Percentiles rank a stretch among this genome's conserved stretches.
phyloP scores from a whole-genome alignment of 495 filamentous ascomycete genomes.

The Trypethelium eluteriae region DNA sequence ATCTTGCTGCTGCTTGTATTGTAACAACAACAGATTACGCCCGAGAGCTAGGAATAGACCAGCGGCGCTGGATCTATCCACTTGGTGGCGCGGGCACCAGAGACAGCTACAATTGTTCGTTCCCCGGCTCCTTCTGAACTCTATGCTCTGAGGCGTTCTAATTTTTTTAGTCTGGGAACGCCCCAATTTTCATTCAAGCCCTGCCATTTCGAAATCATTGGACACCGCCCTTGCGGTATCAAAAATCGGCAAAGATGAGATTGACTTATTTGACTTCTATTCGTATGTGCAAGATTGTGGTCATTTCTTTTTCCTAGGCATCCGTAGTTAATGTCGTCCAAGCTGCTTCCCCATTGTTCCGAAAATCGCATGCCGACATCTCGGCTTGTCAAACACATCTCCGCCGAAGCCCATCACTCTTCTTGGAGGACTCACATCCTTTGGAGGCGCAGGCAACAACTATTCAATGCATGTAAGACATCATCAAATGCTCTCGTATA shows the following conservation, averaged over 20 bases:
- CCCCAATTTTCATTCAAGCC: conserved; percentile 43
- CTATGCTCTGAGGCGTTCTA: conserved; percentile 11
- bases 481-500: not conserved
- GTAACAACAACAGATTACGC: conserved; percentile 46
- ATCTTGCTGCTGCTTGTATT: conserved; percentile 47
- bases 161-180: conserved; percentile 46
- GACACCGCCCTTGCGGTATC: conserved; percentile 39
- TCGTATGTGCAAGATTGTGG: conserved; percentile 31
- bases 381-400: conserved; percentile 39
- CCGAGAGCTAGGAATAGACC: conserved; percentile 42
- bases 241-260: conserved; percentile 35
- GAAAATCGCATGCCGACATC: conserved; percentile 48
- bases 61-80: conserved; percentile 49
- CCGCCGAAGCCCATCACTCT: conserved; percentile 45
- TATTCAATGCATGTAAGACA: conserved; percentile 50
- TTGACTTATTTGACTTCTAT: conserved; percentile 51
- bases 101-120: conserved; percentile 43
- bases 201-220: conserved; percentile 45
- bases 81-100: conserved; percentile 47
- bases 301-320: too few species aligned
- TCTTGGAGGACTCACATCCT: conserved; percentile 50
- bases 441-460: conserved; percentile 54
- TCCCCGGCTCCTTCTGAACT: not conserved
- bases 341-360: conserved; percentile 54
- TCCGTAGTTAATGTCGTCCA: not conserved